Conservation (phyloP, 2,329 filamentous ascomycete species). For the Fusarium sp. region DNA sequence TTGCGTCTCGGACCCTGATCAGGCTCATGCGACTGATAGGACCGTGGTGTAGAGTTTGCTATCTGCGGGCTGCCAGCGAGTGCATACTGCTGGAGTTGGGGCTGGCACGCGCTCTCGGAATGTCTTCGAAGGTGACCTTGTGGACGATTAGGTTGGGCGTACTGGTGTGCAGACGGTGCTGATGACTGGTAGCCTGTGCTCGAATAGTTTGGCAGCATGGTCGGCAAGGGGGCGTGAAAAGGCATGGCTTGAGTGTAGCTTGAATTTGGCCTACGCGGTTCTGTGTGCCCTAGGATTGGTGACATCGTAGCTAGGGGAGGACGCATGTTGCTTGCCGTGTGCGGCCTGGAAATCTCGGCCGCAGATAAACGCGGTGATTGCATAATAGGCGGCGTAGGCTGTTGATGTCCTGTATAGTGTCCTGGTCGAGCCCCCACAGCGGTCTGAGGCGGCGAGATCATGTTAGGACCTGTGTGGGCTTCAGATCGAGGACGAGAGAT, state of each 20-base stretch:
- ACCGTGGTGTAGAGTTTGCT: background rate
- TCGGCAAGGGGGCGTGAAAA: background rate
- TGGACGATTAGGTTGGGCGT: background rate
- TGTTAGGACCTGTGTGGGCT: background rate
- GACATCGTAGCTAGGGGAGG: background rate
- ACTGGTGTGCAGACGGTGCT: background rate
- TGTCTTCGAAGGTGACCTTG: background rate
- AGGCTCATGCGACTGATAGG: background rate
- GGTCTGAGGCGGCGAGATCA: background rate
- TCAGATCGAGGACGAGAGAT: background rate
- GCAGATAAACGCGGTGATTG: background rate
- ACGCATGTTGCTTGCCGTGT: background rate
- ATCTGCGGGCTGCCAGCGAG: background rate
- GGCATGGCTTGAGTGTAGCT: background rate
- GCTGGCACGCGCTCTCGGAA: background rate
- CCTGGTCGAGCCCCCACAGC: background rate
- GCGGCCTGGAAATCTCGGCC: background rate
- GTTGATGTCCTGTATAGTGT: background rate
- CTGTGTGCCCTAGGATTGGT: background rate
- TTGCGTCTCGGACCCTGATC: background rate
- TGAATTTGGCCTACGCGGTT: background rate
- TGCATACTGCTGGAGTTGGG: conserved; percentile 1
- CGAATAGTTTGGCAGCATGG: background rate
- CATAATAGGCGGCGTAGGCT: background rate
- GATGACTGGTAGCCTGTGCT: background rate